Evolutionary conservation across 1,139 yeast genomes (phyloP), one percentile per base, ranked within the genome.

Genomic region (Pichia cactophila): DNA sequence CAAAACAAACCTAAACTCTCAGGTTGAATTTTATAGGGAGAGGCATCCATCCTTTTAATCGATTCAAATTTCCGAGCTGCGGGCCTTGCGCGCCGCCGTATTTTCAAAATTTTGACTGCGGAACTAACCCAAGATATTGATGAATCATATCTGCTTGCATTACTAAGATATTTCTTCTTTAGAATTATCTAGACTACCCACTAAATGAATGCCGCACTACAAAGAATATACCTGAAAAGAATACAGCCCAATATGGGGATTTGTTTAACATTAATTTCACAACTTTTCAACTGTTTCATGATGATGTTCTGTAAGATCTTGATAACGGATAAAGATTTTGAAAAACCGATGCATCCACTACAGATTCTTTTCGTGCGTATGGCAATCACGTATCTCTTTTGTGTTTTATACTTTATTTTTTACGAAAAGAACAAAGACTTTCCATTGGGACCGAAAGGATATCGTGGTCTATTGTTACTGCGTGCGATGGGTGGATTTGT

Each of bases 311-410:
- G 94, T 56, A 83, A 86, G 61, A 66, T 87, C 26, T 68, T 87
- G 45, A 86, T 82, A 53, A 78, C 85, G 2, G 86, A 83, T 56
- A 44, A 54, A 42, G 77, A 73, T 50, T 72, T 74, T 52, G 69
- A 67, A 28, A 72, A 72, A 2, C 83, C 84, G 8, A 76, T 86
- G 56, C 83, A 84, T 60, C 94, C 96, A 1, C 67, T 86, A 37
- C 95, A 87, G 65, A 83, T 87, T 48, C 69, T 89, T 42, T 78
- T 86, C 59, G 80, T 78, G 7, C 74, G 97, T 49, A 88, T 88
- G 96, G 52, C 69, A 33, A 75, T 87, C 52, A 89, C 96, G 0
- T 78, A 78, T 54, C 49, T 70, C 1, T 51, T 54, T 5, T 61
- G 65, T 44, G 33, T 50, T 12, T 4, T 50, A 10, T 82, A 80